Evolutionary conservation across 2,329 filamentous ascomycete species (phyloP), one percentile per base, ranked within the genome.

Genomic region (Raffaelea arxii): DNA sequence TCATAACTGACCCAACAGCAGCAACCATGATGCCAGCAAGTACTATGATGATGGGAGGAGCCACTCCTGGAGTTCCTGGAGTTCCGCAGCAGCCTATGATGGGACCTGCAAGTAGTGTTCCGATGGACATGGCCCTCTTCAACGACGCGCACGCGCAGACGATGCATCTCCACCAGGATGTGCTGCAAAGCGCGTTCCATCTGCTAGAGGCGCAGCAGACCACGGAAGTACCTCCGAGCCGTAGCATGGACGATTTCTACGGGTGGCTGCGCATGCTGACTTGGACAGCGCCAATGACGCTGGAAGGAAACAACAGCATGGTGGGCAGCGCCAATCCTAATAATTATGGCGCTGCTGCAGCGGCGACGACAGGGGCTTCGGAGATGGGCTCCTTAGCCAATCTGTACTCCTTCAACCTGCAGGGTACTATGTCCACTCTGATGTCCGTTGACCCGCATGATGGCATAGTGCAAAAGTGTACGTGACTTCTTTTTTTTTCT

Each of bases 221-320:
- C 21, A 24, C 21, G 37, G 7, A 18, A 11, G 21, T 21, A 39
- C 14, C 37, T 39, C 18, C 6, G 25, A 51, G 4, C 39, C 38
- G 37, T 30, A 49, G 38, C 32, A 32, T 44, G 19, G 49, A 51
- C 21, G 46, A 46, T 46, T 43, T 51, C 14, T 36, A 41, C 37
- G 40, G 47, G 5, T 53, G 51, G 49, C 46, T 53, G 21, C 49
- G 48, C 18, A 43, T 51, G 11, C 18, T 52, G 24, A 52, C 49
- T 4, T 58, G 55, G 55, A 50, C 52, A 10, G 42, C 54, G 18
- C 45, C 51, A 14, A 43, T 36, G 5, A n/a, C n/a, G n/a, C n/a
- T n/a, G n/a, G n/a, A n/a, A n/a, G 41, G 37, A 25, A 18, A 44
- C 30, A 21, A 14, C 19, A 5, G 43, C 21, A 6, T n/a, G 12